Evolutionary conservation across 768 basidiomycete genomes (phyloP).

Genomic region (Psilocybe azurescens): DNA sequence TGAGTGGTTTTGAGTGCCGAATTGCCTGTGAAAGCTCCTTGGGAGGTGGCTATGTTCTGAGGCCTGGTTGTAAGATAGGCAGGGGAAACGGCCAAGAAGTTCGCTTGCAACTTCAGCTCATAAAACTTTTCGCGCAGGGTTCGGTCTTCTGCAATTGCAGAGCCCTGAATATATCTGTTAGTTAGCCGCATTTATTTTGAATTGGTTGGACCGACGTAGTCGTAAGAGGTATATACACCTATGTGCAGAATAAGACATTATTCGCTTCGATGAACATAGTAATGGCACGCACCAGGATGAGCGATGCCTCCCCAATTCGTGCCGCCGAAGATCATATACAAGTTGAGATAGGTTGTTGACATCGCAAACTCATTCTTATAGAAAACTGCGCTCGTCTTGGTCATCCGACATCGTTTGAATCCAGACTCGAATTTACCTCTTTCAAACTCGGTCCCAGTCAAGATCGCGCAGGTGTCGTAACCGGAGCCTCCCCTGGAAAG

Average conservation of each 20-base stretch:
- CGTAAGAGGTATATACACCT: constrained; percentile 51
- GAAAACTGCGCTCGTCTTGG: constrained; percentile 39
- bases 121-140: constrained; percentile 59
- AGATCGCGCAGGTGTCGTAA: constrained; percentile 37
- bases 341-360: constrained; percentile 51
- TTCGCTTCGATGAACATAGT: not conserved
- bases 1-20: constrained; percentile 55
- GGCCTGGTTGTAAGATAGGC: constrained; percentile 54
- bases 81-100: constrained; percentile 54
- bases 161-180: constrained; percentile 37
- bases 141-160: constrained; percentile 56
- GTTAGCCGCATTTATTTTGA: not conserved
- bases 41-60: constrained; percentile 43
- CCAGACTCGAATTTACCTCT: constrained; percentile 34
- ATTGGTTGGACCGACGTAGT: constrained; percentile 36
- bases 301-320: constrained; percentile 55
- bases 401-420: not conserved
- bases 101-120: constrained; percentile 55
- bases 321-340: constrained; percentile 59
- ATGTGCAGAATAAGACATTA: not conserved
- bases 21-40: constrained; percentile 54
- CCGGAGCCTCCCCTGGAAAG: constrained; percentile 44
- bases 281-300: constrained; percentile 35
- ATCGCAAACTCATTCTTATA: constrained; percentile 52
- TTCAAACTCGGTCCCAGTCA: constrained; percentile 48